Evolutionary conservation across 2,329 filamentous ascomycete genomes (phyloP).

Genomic region (Huntiella decipiens): DNA sequence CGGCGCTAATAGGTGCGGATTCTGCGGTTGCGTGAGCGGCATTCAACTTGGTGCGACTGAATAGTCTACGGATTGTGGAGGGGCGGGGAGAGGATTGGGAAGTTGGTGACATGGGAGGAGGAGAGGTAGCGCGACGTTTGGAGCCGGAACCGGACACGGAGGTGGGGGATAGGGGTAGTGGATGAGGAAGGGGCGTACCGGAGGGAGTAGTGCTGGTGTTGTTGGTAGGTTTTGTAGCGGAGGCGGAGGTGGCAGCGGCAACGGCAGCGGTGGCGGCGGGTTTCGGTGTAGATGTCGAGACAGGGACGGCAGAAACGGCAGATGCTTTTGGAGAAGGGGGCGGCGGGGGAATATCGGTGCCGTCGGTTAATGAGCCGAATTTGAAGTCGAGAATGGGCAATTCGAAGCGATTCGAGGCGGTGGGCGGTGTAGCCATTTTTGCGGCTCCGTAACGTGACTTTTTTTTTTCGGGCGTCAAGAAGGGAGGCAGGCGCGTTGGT

Average conservation of each 20-base stretch:
- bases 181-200: conserved; percentile 9
- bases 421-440: conserved; percentile 8
- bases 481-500: neutral
- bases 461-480: neutral
- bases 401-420: conserved; percentile 24
- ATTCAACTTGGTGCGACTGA: conserved; percentile 37
- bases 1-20: conserved; percentile 14
- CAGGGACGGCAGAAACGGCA: neutral
- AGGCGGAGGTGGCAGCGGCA: conserved; percentile 3
- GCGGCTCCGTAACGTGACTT: neutral
- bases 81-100: conserved; percentile 25
- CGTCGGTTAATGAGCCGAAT: conserved; percentile 39
- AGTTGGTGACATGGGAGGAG: conserved; percentile 32
- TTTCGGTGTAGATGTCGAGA: neutral
- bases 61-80: conserved; percentile 37
- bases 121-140: conserved; percentile 29
- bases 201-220: conserved; percentile 14
- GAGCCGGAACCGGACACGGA: conserved; percentile 17
- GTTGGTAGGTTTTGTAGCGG: too few relatives aligned
- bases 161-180: conserved; percentile 12
- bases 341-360: conserved; percentile 40
- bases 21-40: conserved; percentile 30
- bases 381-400: conserved; percentile 39
- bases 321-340: conserved; percentile 29
- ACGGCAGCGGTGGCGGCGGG: neutral